Base-by-base conservation (phyloP, 139 green algal species). In the Micractinium sp. region DNA sequence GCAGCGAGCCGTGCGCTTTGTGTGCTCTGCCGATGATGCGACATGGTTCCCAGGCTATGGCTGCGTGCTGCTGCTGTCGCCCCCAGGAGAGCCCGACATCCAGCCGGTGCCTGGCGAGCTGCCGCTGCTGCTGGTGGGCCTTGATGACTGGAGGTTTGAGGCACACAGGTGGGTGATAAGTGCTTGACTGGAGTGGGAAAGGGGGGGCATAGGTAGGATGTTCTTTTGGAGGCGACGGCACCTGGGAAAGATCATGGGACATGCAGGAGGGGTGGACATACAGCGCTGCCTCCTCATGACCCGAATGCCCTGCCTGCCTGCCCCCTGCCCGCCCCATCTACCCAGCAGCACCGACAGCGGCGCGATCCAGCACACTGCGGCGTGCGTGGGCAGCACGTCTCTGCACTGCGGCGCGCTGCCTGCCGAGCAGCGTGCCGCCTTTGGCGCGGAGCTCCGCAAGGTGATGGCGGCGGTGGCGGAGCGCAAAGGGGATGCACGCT, bases 141-240 rank as follows among this genome's bases (percentile, higher is more conserved):
- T 91, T 36, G 90, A 92, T 38, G 73, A 74, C n/a, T 92, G 90
- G 90, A 1, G 22, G 9, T 85, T 89, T 25, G 2, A 31, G 4
- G 12, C 74, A 0, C 90, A 92, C 76, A 85, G 77, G 77, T 79
- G 77, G 0, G 69, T 19, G n/a, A 29, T 73, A 19, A 9, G 79
- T 39, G 76, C 78, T 80, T 27, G 27, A 39, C 14, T 22, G 22
- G 22, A 33, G 36, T n/a, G n/a, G n/a, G n/a, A n/a, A n/a, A n/a
- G n/a, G n/a, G n/a, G n/a, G n/a, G n/a, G n/a, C n/a, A n/a, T n/a
- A n/a, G n/a, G n/a, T n/a, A n/a, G n/a, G n/a, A n/a, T n/a, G n/a
- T 5, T 56, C 47, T 56, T 9, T 9, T 56, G 47, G 47, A 71
- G 63, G 63, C 14, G 22, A 2, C 9, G 18, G 63, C 9, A 29